phyloP scores from a whole-genome alignment of 176 grass and related monocot species.

The Avena eriantha region DNA sequence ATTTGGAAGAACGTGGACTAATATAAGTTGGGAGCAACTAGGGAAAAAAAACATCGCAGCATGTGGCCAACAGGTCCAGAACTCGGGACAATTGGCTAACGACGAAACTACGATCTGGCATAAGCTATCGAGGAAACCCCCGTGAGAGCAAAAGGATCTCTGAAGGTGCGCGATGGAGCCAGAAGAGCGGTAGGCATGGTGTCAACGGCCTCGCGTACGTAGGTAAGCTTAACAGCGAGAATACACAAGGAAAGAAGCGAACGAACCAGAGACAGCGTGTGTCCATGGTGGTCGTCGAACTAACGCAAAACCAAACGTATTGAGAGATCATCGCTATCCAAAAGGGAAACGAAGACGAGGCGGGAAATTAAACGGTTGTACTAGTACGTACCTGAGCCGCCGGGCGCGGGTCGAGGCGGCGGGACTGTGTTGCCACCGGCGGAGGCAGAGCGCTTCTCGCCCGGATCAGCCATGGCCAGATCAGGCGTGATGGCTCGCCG shows the following conservation, averaged over 20 bases:
- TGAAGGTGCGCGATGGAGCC: too few relatives aligned
- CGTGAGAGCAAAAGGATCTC: too few relatives aligned
- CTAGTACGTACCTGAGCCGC: constrained; percentile 29
- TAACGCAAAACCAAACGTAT: neutral
- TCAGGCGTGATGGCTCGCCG: neutral
- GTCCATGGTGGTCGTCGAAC: neutral
- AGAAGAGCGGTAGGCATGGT: neutral
- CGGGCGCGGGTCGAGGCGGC: constrained; percentile 33
- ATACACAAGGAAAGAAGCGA: neutral
- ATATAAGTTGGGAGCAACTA: neutral
- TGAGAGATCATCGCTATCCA: neutral
- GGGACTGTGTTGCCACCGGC: constrained; percentile 21
- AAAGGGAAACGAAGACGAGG: neutral
- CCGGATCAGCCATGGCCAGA: constrained; percentile 33
- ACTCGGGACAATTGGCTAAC: neutral
- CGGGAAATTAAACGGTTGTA: neutral
- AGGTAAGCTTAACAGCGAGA: neutral
- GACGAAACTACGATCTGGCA: neutral
- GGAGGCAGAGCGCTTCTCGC: neutral
- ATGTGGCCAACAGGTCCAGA: neutral
- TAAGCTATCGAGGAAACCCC: too few relatives aligned
- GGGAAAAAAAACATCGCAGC: neutral
- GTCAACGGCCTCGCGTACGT: neutral
- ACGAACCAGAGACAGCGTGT: neutral
- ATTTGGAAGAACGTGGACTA: neutral